Conservation (phyloP, 2,329 filamentous ascomycete species). For the Pseudopyricularia javanii region DNA sequence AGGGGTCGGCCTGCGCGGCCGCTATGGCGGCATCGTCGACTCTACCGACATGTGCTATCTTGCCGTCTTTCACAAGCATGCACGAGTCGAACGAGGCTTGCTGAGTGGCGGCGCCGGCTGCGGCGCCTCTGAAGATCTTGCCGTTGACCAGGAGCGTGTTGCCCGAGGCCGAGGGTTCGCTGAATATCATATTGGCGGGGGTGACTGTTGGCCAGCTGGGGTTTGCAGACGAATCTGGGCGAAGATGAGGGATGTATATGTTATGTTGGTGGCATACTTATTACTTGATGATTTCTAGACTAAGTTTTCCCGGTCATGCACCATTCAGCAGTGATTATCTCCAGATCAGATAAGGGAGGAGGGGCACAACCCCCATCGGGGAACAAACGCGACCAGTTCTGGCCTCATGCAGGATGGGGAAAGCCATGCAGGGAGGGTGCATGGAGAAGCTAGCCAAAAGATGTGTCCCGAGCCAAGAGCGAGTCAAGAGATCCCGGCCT, state of each 20-base stretch:
- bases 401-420: neutral
- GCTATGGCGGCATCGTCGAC: constrained; percentile 16
- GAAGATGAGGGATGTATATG: too few relatives aligned
- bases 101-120: constrained; percentile 6
- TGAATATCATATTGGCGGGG: neutral
- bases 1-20: constrained; percentile 14
- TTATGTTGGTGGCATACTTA: too few relatives aligned
- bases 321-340: too few relatives aligned
- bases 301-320: too few relatives aligned
- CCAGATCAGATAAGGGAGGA: neutral
- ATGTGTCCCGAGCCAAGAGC: too few relatives aligned
- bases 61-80: constrained; percentile 21
- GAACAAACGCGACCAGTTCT: neutral
- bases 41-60: constrained; percentile 22
- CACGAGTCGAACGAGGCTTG: constrained; percentile 20
- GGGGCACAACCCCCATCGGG: neutral
- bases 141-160: constrained; percentile 21
- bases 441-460: too few relatives aligned
- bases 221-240: too few relatives aligned
- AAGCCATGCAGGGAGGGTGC: too few relatives aligned
- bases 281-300: too few relatives aligned
- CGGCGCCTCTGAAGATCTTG: constrained; percentile 25
- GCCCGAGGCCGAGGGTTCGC: neutral
- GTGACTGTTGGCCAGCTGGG: too few relatives aligned
- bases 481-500: too few relatives aligned